phyloP scores from a whole-genome alignment of 345 rosid genomes.

The Camelina sativa region DNA sequence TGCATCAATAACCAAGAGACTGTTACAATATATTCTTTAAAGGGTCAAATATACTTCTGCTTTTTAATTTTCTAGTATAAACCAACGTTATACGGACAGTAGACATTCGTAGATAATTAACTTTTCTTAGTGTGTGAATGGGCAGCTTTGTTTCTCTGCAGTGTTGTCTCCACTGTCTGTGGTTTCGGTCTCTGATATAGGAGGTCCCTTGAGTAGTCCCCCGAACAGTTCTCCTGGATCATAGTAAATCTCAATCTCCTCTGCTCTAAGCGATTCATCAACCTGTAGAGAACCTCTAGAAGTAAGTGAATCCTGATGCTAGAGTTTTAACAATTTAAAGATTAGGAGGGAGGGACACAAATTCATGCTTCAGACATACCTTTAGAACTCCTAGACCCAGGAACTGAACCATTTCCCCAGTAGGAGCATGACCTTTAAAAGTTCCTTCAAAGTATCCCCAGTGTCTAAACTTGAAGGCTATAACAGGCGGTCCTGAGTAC shows the following conservation, averaged over 20 bases:
- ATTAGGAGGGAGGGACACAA: background rate
- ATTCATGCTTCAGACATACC: slow-evolving; percentile 45
- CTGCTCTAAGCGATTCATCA: slow-evolving; percentile 67
- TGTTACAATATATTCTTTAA: slow-evolving; percentile 27
- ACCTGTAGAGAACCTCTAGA: slow-evolving; percentile 49
- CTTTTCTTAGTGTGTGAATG: slow-evolving; percentile 39
- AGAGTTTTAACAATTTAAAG: background rate
- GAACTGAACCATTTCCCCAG: slow-evolving; percentile 68
- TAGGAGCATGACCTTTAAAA: slow-evolving; percentile 73
- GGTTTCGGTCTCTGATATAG: slow-evolving; percentile 38
- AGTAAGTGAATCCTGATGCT: slow-evolving; percentile 33
- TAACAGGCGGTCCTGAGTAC: slow-evolving; percentile 76
- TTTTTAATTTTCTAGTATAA: slow-evolving; percentile 26
- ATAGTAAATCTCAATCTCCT: slow-evolving; percentile 70
- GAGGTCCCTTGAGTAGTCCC: slow-evolving; percentile 55
- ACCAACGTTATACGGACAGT: background rate
- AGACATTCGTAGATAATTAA: background rate
- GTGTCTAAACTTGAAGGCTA: slow-evolving; percentile 81
- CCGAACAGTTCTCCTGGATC: slow-evolving; percentile 75
- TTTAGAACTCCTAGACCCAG: slow-evolving; percentile 68
- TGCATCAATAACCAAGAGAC: slow-evolving; percentile 24
- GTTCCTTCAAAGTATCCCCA: slow-evolving; percentile 90
- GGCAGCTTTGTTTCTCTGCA: slow-evolving; percentile 44
- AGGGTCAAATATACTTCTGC: slow-evolving; percentile 22
- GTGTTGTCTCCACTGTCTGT: slow-evolving; percentile 29